Percentiles rank a stretch among this genome's conserved stretches.
Evolutionary conservation across 2,329 filamentous ascomycete genomes (phyloP).

Genomic region (Leptodontidium sp.): DNA sequence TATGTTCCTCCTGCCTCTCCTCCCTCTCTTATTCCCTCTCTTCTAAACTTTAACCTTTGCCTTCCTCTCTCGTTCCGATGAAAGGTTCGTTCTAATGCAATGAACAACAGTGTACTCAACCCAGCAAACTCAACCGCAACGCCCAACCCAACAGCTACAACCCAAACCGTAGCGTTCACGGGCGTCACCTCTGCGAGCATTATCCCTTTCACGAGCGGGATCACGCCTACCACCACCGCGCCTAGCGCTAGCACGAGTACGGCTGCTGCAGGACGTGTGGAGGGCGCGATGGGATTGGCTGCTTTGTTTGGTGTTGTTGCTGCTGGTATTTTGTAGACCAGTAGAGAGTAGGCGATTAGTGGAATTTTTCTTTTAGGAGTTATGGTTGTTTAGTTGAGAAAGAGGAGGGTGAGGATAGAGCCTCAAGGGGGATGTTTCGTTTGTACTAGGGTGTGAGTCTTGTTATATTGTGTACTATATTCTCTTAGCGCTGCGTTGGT

Average conservation of each 20-base stretch:
- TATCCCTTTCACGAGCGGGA: conserved; percentile 63
- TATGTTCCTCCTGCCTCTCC: conserved; percentile 45
- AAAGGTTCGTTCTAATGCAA: conserved; percentile 10
- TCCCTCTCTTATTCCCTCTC: not conserved
- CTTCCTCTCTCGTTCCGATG: not conserved
- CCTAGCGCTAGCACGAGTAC: conserved; percentile 30
- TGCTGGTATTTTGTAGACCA: not conserved
- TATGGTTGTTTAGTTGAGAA: no score
- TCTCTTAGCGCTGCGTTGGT: no score
- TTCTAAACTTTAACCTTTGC: not conserved
- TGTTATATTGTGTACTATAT: no score
- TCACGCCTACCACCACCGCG: conserved; percentile 52
- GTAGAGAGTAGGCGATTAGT: no score
- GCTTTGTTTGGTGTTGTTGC: conserved; percentile 3
- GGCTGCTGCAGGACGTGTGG: conserved; percentile 10
- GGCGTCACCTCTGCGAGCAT: conserved; percentile 57
- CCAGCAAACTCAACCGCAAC: conserved; percentile 53
- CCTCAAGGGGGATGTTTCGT: no score
- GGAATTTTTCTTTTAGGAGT: no score
- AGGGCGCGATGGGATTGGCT: conserved; percentile 8
- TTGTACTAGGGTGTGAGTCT: no score
- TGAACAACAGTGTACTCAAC: conserved; percentile 60
- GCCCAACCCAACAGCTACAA: conserved; percentile 51
- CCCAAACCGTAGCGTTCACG: conserved; percentile 59
- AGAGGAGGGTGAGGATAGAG: no score